Percentiles rank a stretch among this genome's conserved stretches.
phyloP scores from a whole-genome alignment of 768 basidiomycete genomes.

The Amanita pallidorosea region DNA sequence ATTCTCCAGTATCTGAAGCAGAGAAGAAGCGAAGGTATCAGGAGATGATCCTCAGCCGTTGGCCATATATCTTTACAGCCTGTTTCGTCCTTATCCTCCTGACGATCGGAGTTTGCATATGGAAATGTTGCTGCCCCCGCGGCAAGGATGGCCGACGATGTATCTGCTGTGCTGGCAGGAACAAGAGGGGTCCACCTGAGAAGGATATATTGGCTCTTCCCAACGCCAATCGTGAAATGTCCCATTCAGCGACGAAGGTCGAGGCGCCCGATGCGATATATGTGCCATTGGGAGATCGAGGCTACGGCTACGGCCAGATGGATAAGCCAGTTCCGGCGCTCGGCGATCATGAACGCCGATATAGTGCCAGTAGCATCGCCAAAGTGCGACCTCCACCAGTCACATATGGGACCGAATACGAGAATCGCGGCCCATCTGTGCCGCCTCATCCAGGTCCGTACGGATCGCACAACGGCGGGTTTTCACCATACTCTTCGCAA shows the following conservation, averaged over 20 bases:
- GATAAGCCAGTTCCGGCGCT: background rate
- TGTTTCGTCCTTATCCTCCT: slow-evolving; percentile 40
- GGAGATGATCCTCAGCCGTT: slow-evolving; percentile 55
- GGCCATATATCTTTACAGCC: slow-evolving; percentile 63
- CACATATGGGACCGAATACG: background rate
- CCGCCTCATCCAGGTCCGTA: background rate
- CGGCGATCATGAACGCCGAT: background rate
- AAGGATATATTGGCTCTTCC: slow-evolving; percentile 12
- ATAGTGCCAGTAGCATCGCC: background rate
- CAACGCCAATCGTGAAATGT: background rate
- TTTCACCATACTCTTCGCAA: background rate
- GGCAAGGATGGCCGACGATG: slow-evolving; percentile 10
- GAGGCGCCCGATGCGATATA: background rate
- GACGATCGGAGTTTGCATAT: slow-evolving; percentile 37
- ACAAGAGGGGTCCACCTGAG: slow-evolving; percentile 10
- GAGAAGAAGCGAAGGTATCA: slow-evolving; percentile 61
- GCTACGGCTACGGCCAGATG: background rate
- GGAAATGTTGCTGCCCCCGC: slow-evolving; percentile 47
- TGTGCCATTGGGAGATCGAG: slow-evolving; percentile 2
- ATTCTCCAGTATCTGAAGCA: slow-evolving; percentile 50
- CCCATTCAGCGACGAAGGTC: background rate
- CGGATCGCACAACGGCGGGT: background rate
- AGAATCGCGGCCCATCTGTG: background rate
- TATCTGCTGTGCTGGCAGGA: slow-evolving; percentile 6
- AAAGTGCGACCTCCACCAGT: background rate